A percentile compares a stretch with the other conserved stretches of the same genome.
These are phyloP conservation scores for Hypoxylon trugodes DNA, from an alignment of 495 filamentous ascomycete genomes.

Conservation along the genomic window DNA sequence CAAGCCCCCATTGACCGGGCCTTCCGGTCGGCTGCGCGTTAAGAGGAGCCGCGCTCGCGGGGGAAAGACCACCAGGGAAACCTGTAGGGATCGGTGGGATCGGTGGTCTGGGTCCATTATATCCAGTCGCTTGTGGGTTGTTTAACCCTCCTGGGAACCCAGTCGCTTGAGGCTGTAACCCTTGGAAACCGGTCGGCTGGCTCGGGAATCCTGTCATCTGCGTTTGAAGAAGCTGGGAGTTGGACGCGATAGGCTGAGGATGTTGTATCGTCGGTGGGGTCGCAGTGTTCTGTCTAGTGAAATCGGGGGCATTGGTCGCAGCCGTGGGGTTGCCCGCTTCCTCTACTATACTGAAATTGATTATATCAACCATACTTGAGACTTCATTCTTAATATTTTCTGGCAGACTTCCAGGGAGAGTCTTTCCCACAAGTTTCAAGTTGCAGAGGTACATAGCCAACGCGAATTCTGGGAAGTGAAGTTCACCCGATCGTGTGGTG, in stretches of 20 bases:
- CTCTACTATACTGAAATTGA: conserved; percentile 92
- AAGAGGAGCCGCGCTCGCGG: conserved; percentile 70
- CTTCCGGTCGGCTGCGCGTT: conserved; percentile 93
- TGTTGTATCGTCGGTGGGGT: conserved; percentile 81
- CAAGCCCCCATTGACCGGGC: conserved; percentile 98
- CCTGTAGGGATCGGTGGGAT: conserved; percentile 96
- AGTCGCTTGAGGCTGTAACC: conserved; percentile 66
- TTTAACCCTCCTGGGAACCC: conserved; percentile 57
- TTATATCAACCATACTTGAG: conserved; percentile 99
- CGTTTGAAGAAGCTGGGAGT: conserved; percentile 73
- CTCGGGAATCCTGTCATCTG: conserved; percentile 79
- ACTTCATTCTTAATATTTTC: conserved; percentile 95
- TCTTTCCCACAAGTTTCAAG: conserved; percentile 85
- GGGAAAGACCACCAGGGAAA: conserved; percentile 71
- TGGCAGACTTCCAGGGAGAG: conserved; percentile 75
- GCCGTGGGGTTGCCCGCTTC: conserved; percentile 63
- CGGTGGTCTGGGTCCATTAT: conserved; percentile 82
- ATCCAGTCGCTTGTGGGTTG: conserved; percentile 66
- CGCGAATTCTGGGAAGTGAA: conserved; percentile 98
- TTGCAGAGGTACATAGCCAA: conserved; percentile 99
- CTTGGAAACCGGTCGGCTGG: conserved; percentile 59
- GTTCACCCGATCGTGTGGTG: conserved; percentile 93
- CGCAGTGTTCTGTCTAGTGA: conserved; percentile 71
- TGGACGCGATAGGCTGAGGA: conserved; percentile 82
- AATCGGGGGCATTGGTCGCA: conserved; percentile 79